Evolutionary conservation across 2,329 filamentous ascomycete species (phyloP).

Genomic region (Phoma herbarum): DNA sequence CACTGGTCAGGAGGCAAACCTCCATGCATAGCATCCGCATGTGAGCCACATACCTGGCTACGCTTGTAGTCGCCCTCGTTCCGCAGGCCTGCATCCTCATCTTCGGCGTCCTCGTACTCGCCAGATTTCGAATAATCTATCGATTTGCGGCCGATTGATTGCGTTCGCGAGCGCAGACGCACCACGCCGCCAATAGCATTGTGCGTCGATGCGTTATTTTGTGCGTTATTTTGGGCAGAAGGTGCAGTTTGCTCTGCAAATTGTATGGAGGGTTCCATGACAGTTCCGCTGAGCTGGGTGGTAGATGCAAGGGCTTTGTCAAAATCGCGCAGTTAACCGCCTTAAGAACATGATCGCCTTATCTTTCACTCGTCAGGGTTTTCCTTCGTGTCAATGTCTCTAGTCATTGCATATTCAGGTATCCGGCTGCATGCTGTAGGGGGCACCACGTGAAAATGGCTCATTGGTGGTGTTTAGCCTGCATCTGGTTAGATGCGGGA

Average conservation of each 20-base stretch:
- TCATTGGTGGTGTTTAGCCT: conserved; percentile 13
- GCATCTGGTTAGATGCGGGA: conserved; percentile 19
- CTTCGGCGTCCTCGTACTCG: conserved; percentile 33
- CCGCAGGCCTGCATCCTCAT: conserved; percentile 46
- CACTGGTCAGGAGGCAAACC: conserved; percentile 19
- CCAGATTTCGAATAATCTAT: conserved; percentile 7
- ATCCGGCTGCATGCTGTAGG: conserved; percentile 3
- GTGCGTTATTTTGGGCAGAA: conserved; percentile 7
- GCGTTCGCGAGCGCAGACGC: conserved; percentile 15
- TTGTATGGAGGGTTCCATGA: conserved; percentile 16
- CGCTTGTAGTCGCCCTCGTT: conserved; percentile 44
- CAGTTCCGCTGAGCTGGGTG: conserved; percentile 9
- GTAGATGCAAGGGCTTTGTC: conserved; percentile 3
- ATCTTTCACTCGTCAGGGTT: not conserved
- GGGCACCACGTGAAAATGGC: conserved; percentile 9
- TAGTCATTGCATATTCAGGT: conserved; percentile 4
- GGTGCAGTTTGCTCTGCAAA: conserved; percentile 11
- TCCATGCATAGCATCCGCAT: not conserved
- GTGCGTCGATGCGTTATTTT: conserved; percentile 10
- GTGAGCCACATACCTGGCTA: conserved; percentile 34
- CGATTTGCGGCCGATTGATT: conserved; percentile 9
- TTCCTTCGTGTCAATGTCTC: conserved; percentile 1
- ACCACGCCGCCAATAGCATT: conserved; percentile 15
- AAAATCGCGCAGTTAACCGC: conserved; percentile 12
- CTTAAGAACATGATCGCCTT: conserved; percentile 12